Evolutionary conservation across 352 stramenopile species (phyloP), one percentile per base, ranked within the genome.

Genomic region (Phytophthora cajani): DNA sequence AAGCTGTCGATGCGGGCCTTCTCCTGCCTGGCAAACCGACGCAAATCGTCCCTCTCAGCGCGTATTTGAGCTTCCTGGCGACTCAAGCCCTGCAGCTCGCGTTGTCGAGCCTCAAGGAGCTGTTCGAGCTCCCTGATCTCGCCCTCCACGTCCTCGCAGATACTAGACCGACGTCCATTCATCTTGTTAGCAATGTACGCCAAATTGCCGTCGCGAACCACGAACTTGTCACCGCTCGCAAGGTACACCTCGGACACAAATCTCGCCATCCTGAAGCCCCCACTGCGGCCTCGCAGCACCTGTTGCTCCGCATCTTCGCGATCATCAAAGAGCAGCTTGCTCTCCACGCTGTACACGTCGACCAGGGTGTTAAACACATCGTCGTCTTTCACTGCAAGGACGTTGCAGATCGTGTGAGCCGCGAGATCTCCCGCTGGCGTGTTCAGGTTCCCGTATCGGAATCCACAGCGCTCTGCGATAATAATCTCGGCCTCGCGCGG

Each of bases 311-410:
- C 86, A 1, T 30, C 59, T 44, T 85, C 64, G 8, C 79, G 76
- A 33, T 87, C 62, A 16, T 90, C 74, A 58, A 84, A 92, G 8
- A 92, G 64, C 44, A 90, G 32, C 58, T 92, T 92, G 62, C 77
- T 83, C 58, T 94, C 87, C 0, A 75, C 88, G 46, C 70, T 90
- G 62, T 83, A 89, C 4, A 90, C 75, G 62, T 94, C 85, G 1
- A 94, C 64, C 1, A 94, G 57, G 32, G 80, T 84, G 55, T 94
- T 94, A 53, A 92, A 94, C 9, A 92, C 87, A 36, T 94, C 77
- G 58, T 87, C 74, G 42, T 94, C 50, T 23, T 70, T 81, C 17
- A 94, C 77, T 52, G 90, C 74, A 2, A 94, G 42, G 21, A 92
- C 77, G 56, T 90, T 92, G 63, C 80, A 88, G 47, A 94, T 89